Conservation (phyloP, 2,329 filamentous ascomycete genomes). For the Dactylella cylindrospora region DNA sequence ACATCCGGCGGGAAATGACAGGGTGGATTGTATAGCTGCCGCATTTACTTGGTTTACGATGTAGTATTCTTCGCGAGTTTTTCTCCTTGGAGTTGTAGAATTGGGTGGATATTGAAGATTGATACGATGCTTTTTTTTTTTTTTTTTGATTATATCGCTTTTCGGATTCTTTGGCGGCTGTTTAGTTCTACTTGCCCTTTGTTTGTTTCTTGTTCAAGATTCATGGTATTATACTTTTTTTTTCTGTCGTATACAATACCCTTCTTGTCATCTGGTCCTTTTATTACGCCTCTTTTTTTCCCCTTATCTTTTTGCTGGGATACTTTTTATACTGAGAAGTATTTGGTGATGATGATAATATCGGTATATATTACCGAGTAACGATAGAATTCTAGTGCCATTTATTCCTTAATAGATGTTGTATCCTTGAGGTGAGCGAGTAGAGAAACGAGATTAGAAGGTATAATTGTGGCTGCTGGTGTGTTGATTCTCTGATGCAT, state of each 20-base stretch:
- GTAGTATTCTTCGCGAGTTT: not conserved
- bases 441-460: too few relatives aligned
- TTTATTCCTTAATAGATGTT: too few relatives aligned
- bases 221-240: not conserved
- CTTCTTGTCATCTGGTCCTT: not conserved
- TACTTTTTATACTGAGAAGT: not conserved
- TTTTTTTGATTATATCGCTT: not conserved
- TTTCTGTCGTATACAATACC: constrained; percentile 1
- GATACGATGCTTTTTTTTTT: not conserved
- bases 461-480: too few relatives aligned
- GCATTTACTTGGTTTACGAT: constrained; percentile 2
- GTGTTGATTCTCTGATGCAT: too few relatives aligned
- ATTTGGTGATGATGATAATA: too few relatives aligned
- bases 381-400: too few relatives aligned
- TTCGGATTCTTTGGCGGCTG: too few relatives aligned
- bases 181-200: not conserved
- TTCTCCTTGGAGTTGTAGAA: constrained; percentile 34
- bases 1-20: not conserved
- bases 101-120: constrained; percentile 14
- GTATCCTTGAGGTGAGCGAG: too few relatives aligned
- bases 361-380: too few relatives aligned
- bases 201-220: not conserved
- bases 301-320: constrained; percentile 3
- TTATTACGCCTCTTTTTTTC: not conserved
- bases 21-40: not conserved